phyloP scores from a whole-genome alignment of 495 filamentous ascomycete genomes.

The Aspergillus cristatus region DNA sequence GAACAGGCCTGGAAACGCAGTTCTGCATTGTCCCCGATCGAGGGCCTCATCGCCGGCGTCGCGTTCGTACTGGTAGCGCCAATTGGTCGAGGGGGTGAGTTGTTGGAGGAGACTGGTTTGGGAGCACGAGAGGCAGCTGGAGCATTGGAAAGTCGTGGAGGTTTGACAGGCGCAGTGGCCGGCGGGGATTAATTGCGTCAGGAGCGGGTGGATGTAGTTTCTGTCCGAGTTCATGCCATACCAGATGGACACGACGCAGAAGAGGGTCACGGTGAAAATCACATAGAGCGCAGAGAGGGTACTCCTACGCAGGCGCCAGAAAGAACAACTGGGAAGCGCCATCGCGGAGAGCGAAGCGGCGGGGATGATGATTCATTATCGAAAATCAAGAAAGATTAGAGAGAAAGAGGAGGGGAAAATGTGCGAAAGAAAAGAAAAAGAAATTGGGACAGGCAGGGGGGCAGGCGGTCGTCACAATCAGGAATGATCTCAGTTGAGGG shows the following conservation, averaged over 20 bases:
- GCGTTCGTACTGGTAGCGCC: slow-evolving; percentile 26
- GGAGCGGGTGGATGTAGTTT: slow-evolving; percentile 26
- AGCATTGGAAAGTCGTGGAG: slow-evolving; percentile 32
- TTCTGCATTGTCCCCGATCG: slow-evolving; percentile 26
- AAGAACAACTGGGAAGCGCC: slow-evolving; percentile 15
- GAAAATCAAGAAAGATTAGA: slow-evolving; percentile 3
- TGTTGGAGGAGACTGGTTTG: slow-evolving; percentile 9
- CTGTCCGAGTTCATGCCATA: slow-evolving; percentile 33
- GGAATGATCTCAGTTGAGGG: too few species aligned
- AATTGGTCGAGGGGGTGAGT: slow-evolving; percentile 10
- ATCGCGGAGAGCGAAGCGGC: slow-evolving; percentile 9
- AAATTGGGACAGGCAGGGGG: slow-evolving; percentile 1
- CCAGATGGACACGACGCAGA: slow-evolving; percentile 22
- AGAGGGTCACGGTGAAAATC: slow-evolving; percentile 10
- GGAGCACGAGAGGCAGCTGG: slow-evolving; percentile 28
- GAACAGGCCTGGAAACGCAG: slow-evolving; percentile 40
- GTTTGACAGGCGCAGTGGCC: slow-evolving; percentile 34
- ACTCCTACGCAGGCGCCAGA: slow-evolving; percentile 15
- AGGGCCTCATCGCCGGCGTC: slow-evolving; percentile 31
- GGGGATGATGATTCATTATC: slow-evolving; percentile 7
- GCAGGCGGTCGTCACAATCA: background rate
- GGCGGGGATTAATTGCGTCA: slow-evolving; percentile 32
- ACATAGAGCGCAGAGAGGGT: slow-evolving; percentile 16
- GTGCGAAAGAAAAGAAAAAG: background rate
- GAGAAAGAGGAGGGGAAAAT: background rate